Evolutionary conservation across 306 rosid genomes (phyloP).

Genomic region (Glycyrrhiza uralensis): DNA sequence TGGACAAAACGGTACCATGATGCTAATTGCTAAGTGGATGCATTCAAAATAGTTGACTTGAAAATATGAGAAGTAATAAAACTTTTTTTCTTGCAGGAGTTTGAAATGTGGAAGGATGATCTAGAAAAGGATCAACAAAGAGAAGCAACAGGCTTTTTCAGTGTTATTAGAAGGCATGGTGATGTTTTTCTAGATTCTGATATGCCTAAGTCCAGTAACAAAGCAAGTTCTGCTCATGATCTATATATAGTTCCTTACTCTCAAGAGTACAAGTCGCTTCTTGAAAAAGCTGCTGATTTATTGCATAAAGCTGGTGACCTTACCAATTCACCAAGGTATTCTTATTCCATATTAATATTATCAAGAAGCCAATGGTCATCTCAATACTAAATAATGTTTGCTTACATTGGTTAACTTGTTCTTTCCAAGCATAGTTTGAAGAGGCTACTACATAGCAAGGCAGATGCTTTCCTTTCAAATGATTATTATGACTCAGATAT

Average conservation of each 20-base stretch:
- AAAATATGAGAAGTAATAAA: slow-evolving; percentile 9
- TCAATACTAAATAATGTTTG: slow-evolving; percentile 16
- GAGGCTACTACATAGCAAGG: slow-evolving; percentile 86
- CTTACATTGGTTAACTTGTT: slow-evolving; percentile 19
- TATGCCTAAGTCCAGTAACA: slow-evolving; percentile 28
- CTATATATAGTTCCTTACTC: slow-evolving; percentile 67
- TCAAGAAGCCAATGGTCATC: not conserved
- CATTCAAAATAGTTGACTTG: not conserved
- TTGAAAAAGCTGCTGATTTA: slow-evolving; percentile 67
- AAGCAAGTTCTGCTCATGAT: slow-evolving; percentile 41
- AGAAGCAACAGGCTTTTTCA: slow-evolving; percentile 74
- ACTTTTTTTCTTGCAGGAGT: slow-evolving; percentile 65
- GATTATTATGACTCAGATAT: slow-evolving; percentile 87
- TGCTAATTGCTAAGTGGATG: too few relatives aligned
- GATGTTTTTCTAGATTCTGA: slow-evolving; percentile 54
- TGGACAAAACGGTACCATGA: slow-evolving; percentile 80
- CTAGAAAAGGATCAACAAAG: slow-evolving; percentile 55
- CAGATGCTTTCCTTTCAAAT: slow-evolving; percentile 86
- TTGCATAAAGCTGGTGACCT: slow-evolving; percentile 81
- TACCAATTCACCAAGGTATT: slow-evolving; percentile 63
- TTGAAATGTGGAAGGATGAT: slow-evolving; percentile 70
- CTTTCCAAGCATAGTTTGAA: slow-evolving; percentile 61
- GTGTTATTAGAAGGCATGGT: slow-evolving; percentile 67
- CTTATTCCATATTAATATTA: slow-evolving; percentile 3
- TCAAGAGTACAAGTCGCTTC: slow-evolving; percentile 70